Evolutionary conservation across 805 yeast species (phyloP), one percentile per base, ranked within the genome.

Genomic region (Metschnikowia reukaufii): DNA sequence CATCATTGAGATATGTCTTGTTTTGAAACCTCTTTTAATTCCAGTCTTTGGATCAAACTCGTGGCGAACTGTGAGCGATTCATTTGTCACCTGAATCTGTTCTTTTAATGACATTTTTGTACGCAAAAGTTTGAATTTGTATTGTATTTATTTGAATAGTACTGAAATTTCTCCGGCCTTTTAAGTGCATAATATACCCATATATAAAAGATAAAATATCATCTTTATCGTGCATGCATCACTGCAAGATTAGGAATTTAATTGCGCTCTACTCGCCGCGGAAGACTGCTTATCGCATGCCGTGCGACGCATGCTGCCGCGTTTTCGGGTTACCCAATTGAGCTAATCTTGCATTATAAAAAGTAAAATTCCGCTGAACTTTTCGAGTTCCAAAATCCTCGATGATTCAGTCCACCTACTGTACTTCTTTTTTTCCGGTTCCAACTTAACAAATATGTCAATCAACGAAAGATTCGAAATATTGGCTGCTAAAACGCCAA

Each of bases 401-500:
- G 18, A 4, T 10, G 21, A 7, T 19, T 16, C n/a, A 6, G 18
- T 17, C 9, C 18, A 2, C n/a, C n/a, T n/a, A n/a, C n/a, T n/a
- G n/a, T n/a, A n/a, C 17, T 18, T 34, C 18, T 34, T 1, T 1
- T 12, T 19, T 19, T 4, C 4, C 6, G 7, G 17, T 34, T 34
- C 37, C n/a, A 23, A 7, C 27, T 19, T 21, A 4, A 13, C 17
- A 15, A 21, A 18, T 4, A 34, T 42, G 45, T 25, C 45, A 8
- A 12, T 33, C n/a, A 6, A 17, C 9, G 33, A 31, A 13, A 30
- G 48, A n/a, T 36, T 49, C 25, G 37, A 40, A 4, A 19, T 17
- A 20, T 31, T 45, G 34, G 36, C 39, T 18, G 15, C 16, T 12
- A 31, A 18, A 10, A 29, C 50, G 4, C 81, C 82, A 1, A 62